Base-by-base conservation (phyloP, 1,284 basidiomycete genomes). In the Cystobasidiaceae sp. region DNA sequence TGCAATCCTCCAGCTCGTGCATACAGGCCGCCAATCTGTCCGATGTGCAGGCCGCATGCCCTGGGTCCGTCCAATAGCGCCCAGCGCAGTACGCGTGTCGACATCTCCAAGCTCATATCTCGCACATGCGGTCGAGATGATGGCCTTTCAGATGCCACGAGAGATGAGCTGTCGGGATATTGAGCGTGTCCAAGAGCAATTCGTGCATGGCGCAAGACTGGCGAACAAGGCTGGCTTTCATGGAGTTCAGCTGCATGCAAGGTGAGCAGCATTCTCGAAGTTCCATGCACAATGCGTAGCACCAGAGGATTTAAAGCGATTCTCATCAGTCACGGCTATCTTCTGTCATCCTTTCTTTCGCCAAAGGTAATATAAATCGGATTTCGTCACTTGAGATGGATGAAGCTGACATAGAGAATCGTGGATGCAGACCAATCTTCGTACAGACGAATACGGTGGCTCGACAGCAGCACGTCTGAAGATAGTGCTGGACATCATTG, bases 271-370 rank as follows among this genome's bases (percentile, higher is more conserved):
- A 34, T 54, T 58, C 13, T 39, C 37, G 37, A n/a, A 11, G 11
- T 39, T 39, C n/a, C n/a, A n/a, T n/a, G 37, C 11, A 39, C 11
- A 11, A 11, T 11, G n/a, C 11, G 11, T 39, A 11, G n/a, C 37
- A 11, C 37, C 37, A n/a, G n/a, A n/a, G n/a, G 33, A 28, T 13
- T 34, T 9, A 21, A 57, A 15, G 45, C 4, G 11, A 13, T 13
- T 28, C 44, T 23, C 32, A 45, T 34, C 25, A 54, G 67, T 30
- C 74, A 91, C 86, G 72, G 71, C 27, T 79, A 96, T 75, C 81
- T 96, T 19, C 79, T 97, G 17, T 83, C 90, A 0, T 86, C 90
- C 69, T 94, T 93, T 74, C 80, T 97, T 41, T 90, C 86, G 3
- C 83, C 84, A 1, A 85, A 87, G 79, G 89, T 89, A 70, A 51